Conservation (phyloP, 495 filamentous ascomycete species). For the Cercophora scortea region DNA sequence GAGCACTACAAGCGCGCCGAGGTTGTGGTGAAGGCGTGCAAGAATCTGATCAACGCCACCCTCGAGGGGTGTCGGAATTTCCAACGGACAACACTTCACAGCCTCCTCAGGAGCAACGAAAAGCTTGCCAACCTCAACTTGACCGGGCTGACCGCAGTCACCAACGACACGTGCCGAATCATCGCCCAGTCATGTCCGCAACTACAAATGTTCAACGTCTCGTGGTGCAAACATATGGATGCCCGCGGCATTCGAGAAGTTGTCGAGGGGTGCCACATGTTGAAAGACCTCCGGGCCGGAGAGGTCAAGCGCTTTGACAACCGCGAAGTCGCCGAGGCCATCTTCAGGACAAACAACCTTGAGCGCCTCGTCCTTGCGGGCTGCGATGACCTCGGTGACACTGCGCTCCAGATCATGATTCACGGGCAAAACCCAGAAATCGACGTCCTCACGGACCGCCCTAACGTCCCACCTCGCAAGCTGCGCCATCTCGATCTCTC, state of each 20-base stretch:
- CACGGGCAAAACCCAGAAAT: slow-evolving; percentile 66
- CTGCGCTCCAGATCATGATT: slow-evolving; percentile 60
- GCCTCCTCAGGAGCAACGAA: slow-evolving; percentile 68
- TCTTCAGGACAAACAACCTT: slow-evolving; percentile 74
- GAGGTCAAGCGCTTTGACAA: slow-evolving; percentile 77
- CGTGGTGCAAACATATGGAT: slow-evolving; percentile 83
- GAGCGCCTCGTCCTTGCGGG: slow-evolving; percentile 71
- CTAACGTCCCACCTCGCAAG: slow-evolving; percentile 68
- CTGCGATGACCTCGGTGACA: slow-evolving; percentile 68
- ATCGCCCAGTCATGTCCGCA: slow-evolving; percentile 76
- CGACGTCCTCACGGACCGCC: slow-evolving; percentile 67
- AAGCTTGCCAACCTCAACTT: slow-evolving; percentile 76
- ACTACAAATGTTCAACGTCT: slow-evolving; percentile 76
- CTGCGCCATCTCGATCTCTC: slow-evolving; percentile 82
- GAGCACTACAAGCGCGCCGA: slow-evolving; percentile 70
- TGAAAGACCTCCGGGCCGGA: slow-evolving; percentile 75
- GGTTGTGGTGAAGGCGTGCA: slow-evolving; percentile 68
- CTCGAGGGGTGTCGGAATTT: slow-evolving; percentile 87
- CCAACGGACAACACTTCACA: slow-evolving; percentile 63
- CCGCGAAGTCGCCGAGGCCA: slow-evolving; percentile 53
- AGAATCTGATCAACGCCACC: slow-evolving; percentile 78
- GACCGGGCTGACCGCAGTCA: slow-evolving; percentile 69
- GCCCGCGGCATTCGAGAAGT: slow-evolving; percentile 72
- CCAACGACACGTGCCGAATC: slow-evolving; percentile 79
- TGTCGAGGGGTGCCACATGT: slow-evolving; percentile 58